Base-by-base conservation (phyloP, 495 filamentous ascomycete genomes). In the Lepidopterella palustris region DNA sequence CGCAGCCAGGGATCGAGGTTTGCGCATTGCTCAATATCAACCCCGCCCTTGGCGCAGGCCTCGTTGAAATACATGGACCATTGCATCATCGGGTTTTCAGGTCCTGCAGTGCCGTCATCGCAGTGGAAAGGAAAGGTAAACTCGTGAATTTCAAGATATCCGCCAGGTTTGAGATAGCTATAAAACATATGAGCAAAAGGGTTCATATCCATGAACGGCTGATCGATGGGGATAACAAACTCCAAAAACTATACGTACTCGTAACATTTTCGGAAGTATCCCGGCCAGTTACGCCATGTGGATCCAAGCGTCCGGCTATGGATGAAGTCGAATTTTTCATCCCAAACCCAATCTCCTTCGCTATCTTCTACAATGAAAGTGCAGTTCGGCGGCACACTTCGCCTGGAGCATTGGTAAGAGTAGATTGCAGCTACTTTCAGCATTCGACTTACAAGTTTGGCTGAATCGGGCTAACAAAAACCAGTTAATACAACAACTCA, bases 361-460 rank as follows among this genome's bases (percentile, higher is more conserved):
- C 51, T 53, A 25, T 53, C 51, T 53, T 53, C 51, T 10, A 53
- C 51, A 25, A 53, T 39, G 13, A 53, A 53, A 8, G 25, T n/a
- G 51, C 51, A 53, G 51, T 53, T 53, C 2, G 51, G 51, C 11
- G 51, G 51, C 26, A 53, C 51, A 23, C 51, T 53, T 31, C 51
- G 53, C 8, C 53, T 57, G 32, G 9, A 28, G 53, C 31, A 57
- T 57, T 57, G 53, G 31, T 57, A 57, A 20, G 15, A 57, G 29
- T 11, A 35, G n/a, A 47, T 21, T 57, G 53, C 9, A 26, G 18
- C 20, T 21, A 2, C 15, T 1, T 26, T 13, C 23, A 8, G 20
- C 15, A 27, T 23, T 9, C 11, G 1, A 57, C 53, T 57, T n/a
- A 57, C 53, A 57, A 57, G 29, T 47, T 40, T 8, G 53, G 53